A percentile compares a stretch with the other conserved stretches of the same genome.
These are phyloP conservation scores for Bruguiera gymnorhiza DNA, from an alignment of 345 rosid genomes.

Conservation along the genomic window DNA sequence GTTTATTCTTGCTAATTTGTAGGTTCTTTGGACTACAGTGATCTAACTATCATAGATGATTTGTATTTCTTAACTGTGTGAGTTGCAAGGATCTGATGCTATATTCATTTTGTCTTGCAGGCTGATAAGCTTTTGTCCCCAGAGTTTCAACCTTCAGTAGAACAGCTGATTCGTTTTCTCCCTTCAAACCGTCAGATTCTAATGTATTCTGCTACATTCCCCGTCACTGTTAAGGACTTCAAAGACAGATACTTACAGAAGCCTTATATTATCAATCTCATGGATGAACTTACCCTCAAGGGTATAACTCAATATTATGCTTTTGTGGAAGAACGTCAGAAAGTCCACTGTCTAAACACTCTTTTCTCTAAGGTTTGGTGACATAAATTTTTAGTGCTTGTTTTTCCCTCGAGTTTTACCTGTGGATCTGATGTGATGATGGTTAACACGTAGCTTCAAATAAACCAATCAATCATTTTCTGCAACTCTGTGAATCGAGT, in stretches of 20 bases:
- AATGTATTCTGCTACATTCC: constrained; percentile 98
- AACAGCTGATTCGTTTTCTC: constrained; percentile 86
- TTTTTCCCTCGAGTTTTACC: background rate
- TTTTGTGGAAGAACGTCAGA: constrained; percentile 99
- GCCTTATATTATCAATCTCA: constrained; percentile 91
- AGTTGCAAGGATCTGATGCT: constrained; percentile 36
- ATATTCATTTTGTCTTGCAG: constrained; percentile 39
- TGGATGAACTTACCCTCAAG: constrained; percentile 97
- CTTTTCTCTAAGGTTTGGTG: constrained; percentile 91
- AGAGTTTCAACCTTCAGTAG: constrained; percentile 95
- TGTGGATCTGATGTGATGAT: constrained; percentile 9
- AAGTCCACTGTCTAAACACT: constrained; percentile 98
- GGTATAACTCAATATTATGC: constrained; percentile 98
- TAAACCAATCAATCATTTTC: constrained; percentile 96
- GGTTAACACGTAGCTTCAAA: constrained; percentile 76
- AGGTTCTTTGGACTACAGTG: too few relatives aligned
- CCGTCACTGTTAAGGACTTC: constrained; percentile 96
- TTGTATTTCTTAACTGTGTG: background rate
- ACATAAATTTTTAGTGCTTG: constrained; percentile 2
- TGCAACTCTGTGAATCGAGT: constrained; percentile 99
- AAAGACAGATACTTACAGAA: constrained; percentile 82
- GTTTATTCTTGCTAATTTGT: too few relatives aligned
- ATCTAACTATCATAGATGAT: background rate
- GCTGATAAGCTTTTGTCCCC: constrained; percentile 98
- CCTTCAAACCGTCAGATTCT: constrained; percentile 79